phyloP scores from a whole-genome alignment of 257 asterid species.

The Solanum rostratum region DNA sequence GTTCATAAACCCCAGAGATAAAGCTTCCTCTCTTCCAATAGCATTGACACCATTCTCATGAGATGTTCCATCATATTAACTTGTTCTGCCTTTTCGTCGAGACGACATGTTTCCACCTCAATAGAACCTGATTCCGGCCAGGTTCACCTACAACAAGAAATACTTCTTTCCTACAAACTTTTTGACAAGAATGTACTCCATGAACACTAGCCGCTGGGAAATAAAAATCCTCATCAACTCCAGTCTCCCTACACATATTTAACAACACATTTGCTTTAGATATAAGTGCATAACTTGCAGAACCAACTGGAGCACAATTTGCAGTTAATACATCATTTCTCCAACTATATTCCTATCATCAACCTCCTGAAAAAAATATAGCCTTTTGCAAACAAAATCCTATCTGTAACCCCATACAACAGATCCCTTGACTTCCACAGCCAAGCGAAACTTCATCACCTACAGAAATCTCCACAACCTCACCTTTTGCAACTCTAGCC shows the following conservation, averaged over 20 bases:
- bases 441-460: constrained; percentile 64
- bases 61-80: constrained; percentile 5
- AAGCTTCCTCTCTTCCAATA: constrained; percentile 5
- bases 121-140: constrained; percentile 17
- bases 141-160: constrained; percentile 20
- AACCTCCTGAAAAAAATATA: constrained; percentile 43
- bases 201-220: constrained; percentile 4
- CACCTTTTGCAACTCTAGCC: constrained; percentile 24
- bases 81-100: constrained; percentile 11
- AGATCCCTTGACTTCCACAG: constrained; percentile 28
- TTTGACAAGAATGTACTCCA: constrained; percentile 22
- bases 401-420: constrained; percentile 18
- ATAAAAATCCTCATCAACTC: constrained; percentile 10
- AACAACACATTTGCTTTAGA: constrained; percentile 30
- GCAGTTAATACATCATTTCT: not conserved
- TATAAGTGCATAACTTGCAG: constrained; percentile 11
- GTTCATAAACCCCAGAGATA: constrained; percentile 3
- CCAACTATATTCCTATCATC: constrained; percentile 16
- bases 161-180: constrained; percentile 23
- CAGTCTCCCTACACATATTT: constrained; percentile 48
- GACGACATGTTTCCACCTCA: constrained; percentile 8
- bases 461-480: constrained; percentile 36
- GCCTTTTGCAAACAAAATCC: constrained; percentile 57
- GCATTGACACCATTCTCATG: constrained; percentile 8
- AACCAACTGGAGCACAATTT: constrained; percentile 2